Evolutionary conservation across 75 land plant genomes (phyloP).

Genomic region (Isoetes taiwanensis): DNA sequence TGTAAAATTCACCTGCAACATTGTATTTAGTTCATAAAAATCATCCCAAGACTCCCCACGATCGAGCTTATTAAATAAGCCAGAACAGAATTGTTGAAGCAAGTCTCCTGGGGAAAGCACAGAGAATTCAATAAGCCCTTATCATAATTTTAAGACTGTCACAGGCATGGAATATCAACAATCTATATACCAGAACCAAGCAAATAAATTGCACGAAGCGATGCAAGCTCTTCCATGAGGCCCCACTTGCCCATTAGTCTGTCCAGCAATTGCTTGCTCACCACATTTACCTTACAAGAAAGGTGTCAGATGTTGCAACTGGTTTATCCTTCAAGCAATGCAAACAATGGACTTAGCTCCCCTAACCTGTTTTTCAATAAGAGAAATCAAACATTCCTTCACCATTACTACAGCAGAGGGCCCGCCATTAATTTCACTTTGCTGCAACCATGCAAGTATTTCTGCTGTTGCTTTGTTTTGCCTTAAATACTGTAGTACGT

Average conservation of each 20-base stretch:
- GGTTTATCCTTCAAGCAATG: too few species aligned
- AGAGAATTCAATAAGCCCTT: not conserved
- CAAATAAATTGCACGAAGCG: constrained; percentile 79
- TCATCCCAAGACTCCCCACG: constrained; percentile 91
- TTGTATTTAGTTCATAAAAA: constrained; percentile 79
- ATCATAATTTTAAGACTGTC: not conserved
- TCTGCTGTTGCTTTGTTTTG: constrained; percentile 50
- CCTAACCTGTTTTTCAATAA: constrained; percentile 59
- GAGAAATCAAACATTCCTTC: constrained; percentile 65
- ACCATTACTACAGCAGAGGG: constrained; percentile 60
- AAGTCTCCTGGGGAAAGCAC: constrained; percentile 52
- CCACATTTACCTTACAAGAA: constrained; percentile 49
- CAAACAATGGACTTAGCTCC: too few species aligned
- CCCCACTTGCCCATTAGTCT: constrained; percentile 84
- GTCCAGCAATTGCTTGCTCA: constrained; percentile 51
- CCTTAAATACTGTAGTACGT: constrained; percentile 36
- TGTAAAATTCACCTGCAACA: constrained; percentile 55
- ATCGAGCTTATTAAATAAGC: constrained; percentile 72
- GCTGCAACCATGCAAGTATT: constrained; percentile 51
- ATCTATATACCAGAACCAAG: constrained; percentile 66
- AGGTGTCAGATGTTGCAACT: not conserved
- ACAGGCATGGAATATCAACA: not conserved
- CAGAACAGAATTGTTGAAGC: constrained; percentile 75
- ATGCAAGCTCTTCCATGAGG: constrained; percentile 78
- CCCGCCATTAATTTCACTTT: constrained; percentile 26